Evolutionary conservation across 2,329 filamentous ascomycete genomes (phyloP), one percentile per base, ranked within the genome.

Genomic region (Mollisiaceae sp.): DNA sequence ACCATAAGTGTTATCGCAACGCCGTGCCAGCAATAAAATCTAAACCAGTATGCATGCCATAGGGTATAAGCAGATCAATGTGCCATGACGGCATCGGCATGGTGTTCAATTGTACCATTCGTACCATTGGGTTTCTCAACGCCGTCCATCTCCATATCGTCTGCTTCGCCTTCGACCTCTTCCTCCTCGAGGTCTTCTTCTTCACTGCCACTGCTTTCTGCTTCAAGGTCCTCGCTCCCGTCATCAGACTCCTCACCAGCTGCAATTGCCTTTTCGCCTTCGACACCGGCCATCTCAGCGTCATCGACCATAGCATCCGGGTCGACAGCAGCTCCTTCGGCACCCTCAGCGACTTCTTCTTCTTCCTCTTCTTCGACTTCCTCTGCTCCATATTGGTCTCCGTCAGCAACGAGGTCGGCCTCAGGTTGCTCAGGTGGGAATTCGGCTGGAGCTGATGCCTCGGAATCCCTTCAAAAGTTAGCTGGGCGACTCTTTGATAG

Each of bases 361-460:
- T 89, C 89, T 60, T 89, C 87, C 69, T 89, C 88, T 41, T 89
- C 89, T 57, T 93, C 92, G 18, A 87, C 88, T 78, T 97, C 94
- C 63, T 98, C 95, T 24, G 91, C 93, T 68, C 94, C 95, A 75
- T 99, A 99, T 71, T 91, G 87, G 32, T 91, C 90, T 72, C 97
- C 95, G 73, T 97, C 94, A 52, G 91, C 91, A 60, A 87, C 85
- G 54, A 90, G 85, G 76, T 99, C 96, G 61, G 94, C 95, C 78
- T 99, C 95, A 50, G 95, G 95, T 81, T 99, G 95, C 78, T 99
- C 95, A 67, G 95, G 96, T 36, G 95, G 95, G 78, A 92, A 99
- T 80, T 99, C 94, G 70, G 95, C 89, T 2, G 95, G 95, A 36
- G 95, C 95, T 77, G 93, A 95, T 71, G 94, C 94, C 76, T 99